Evolutionary conservation across 2,329 filamentous ascomycete species (phyloP).

Genomic region (Colletotrichum destructivum): DNA sequence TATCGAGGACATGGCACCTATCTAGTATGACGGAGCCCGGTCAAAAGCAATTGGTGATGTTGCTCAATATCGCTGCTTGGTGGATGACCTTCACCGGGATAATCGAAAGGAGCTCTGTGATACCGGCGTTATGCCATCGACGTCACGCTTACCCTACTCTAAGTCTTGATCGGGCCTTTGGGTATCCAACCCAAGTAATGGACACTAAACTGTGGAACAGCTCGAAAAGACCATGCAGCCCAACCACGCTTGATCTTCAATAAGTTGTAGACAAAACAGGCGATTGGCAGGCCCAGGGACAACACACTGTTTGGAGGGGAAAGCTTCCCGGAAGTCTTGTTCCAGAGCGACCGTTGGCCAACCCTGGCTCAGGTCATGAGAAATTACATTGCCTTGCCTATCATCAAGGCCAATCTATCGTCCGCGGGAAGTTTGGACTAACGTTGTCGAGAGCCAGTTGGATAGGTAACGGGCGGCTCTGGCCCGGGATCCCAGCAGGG

Average conservation of each 20-base stretch:
- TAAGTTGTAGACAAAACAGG: not conserved
- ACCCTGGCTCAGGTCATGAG: not conserved
- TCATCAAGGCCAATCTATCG: not conserved
- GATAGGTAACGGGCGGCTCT: not conserved
- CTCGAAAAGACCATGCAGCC: not conserved
- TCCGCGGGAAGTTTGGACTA: not conserved
- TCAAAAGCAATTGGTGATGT: too few relatives aligned
- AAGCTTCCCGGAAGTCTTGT: too few relatives aligned
- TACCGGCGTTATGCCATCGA: too few relatives aligned
- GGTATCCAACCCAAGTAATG: not conserved
- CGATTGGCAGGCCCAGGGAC: not conserved
- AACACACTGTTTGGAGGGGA: not conserved
- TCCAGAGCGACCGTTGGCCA: too few relatives aligned
- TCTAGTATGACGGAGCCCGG: not conserved
- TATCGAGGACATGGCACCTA: too few relatives aligned
- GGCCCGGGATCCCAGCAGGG: not conserved
- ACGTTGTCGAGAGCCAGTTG: not conserved
- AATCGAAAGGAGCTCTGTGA: too few relatives aligned
- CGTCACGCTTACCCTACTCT: not conserved
- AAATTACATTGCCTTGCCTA: not conserved
- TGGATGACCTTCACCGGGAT: too few relatives aligned
- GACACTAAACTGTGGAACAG: constrained; percentile 5
- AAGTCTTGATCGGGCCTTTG: not conserved
- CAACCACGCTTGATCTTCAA: not conserved
- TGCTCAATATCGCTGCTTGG: too few relatives aligned